A percentile compares a stretch with the other conserved stretches of the same genome.
Evolutionary conservation across 2,329 filamentous ascomycete genomes (phyloP).

Genomic region (Elsinoe perseae): DNA sequence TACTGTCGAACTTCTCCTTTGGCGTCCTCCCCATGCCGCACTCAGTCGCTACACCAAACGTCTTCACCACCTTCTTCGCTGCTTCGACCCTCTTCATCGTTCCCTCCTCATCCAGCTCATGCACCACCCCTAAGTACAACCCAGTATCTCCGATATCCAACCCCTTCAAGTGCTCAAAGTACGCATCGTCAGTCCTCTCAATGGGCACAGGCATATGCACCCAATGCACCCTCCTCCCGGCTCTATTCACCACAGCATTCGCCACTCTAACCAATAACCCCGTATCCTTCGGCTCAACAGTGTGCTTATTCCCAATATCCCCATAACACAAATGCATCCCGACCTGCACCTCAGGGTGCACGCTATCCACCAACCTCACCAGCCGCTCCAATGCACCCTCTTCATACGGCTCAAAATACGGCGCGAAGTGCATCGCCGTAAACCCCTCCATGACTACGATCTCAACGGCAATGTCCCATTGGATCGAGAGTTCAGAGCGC

Average conservation of each 20-base stretch:
- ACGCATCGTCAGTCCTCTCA: conserved; percentile 31
- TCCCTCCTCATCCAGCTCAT: conserved; percentile 34
- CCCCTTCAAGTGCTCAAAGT: conserved; percentile 34
- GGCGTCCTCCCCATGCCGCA: conserved; percentile 36
- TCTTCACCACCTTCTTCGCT: conserved; percentile 27
- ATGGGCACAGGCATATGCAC: conserved; percentile 41
- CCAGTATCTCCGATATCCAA: conserved; percentile 30
- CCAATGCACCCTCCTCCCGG: conserved; percentile 32
- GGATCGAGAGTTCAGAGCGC: conserved; percentile 30
- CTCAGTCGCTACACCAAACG: conserved; percentile 38
- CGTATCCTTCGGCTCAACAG: conserved; percentile 36
- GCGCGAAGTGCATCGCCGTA: conserved; percentile 20
- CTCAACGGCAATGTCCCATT: conserved; percentile 31
- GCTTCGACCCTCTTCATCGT: conserved; percentile 33
- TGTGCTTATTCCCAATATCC: conserved; percentile 39
- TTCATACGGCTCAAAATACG: conserved; percentile 32
- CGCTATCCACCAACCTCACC: conserved; percentile 25
- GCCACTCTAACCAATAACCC: conserved; percentile 33
- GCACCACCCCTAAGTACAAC: conserved; percentile 37
- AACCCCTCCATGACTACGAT: conserved; percentile 30
- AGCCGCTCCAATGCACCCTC: conserved; percentile 32
- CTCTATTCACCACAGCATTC: conserved; percentile 26
- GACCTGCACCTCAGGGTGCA: conserved; percentile 34
- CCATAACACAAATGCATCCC: conserved; percentile 45
- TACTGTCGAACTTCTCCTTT: conserved; percentile 25